Evolutionary conservation across 768 basidiomycete species (phyloP), one percentile per base, ranked within the genome.

Genomic region (Suillus clintonianus): DNA sequence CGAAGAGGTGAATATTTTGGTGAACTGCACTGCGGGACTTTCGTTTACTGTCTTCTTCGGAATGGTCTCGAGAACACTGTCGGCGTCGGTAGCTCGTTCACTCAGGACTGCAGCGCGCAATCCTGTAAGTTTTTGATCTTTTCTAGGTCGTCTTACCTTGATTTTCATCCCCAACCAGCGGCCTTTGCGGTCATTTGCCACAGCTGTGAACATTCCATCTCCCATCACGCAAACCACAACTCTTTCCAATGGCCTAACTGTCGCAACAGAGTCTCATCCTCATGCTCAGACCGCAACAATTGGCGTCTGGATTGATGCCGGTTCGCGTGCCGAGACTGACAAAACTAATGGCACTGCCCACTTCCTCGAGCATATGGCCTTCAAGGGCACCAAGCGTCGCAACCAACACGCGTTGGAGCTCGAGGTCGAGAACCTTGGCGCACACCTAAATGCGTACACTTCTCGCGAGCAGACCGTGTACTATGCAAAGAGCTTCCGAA

Each of bases 381-480:
- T 97, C 86, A 96, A 96, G 80, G 97, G 97, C 62, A 99, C 97
- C 63, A 86, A 86, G 73, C 86, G 87, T 68, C 90, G 97, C 64
- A 85, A 87, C 41, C 97, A 99, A 77, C 91, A 94, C 68, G 84
- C 87, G 19, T 87, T 99, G 56, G 97, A 99, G 79, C 86, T 98
- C 62, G 95, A 98, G 78, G 97, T 99, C 27, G 97, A 99, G 82
- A 96, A 97, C 80, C 84, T 99, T 62, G 97, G 97, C 68, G 94
- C 96, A 19, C 95, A 98, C 76, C 81, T 99, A 62, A 99, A 99
- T 76, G 97, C 97, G 56, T 99, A 98, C 81, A 99, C 97, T 10
- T 97, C 96, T 30, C 87, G 97, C 65, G 97, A 99, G 81, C 97
- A 99, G 80, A 99, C 97, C 24, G 96, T 98, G 62, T 99, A 98